Percentiles rank a stretch among this genome's conserved stretches.
Evolutionary conservation across 2,329 filamentous ascomycete genomes (phyloP).

Genomic region (Aciculosporium take): DNA sequence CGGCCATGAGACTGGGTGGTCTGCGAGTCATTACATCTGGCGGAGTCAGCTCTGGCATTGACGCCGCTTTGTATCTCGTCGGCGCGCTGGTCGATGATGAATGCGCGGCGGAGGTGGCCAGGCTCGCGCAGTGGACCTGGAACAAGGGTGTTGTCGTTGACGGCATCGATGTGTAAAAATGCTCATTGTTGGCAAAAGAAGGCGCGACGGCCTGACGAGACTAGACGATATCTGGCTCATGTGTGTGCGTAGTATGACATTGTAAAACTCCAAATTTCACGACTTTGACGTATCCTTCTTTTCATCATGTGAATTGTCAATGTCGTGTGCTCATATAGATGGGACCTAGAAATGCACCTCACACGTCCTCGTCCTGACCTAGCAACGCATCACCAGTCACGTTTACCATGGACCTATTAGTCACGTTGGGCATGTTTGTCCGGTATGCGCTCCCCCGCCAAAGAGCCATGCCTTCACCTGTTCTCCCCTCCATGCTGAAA

Average conservation of each 20-base stretch:
- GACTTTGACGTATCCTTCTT: not conserved
- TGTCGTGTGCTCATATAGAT: no score
- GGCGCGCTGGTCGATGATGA: conserved; percentile 69
- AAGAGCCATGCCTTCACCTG: no score
- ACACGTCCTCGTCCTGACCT: no score
- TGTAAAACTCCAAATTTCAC: conserved; percentile 4
- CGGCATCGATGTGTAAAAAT: conserved; percentile 60
- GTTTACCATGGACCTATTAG: no score
- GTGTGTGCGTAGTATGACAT: conserved; percentile 4
- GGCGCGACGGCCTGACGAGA: conserved; percentile 7
- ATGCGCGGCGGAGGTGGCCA: conserved; percentile 59
- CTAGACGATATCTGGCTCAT: not conserved
- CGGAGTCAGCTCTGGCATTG: conserved; percentile 65
- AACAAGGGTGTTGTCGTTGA: conserved; percentile 74
- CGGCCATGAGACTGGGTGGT: conserved; percentile 56
- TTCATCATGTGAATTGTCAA: no score
- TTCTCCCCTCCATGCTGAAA: no score
- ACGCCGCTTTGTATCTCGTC: conserved; percentile 74
- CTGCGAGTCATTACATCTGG: conserved; percentile 66
- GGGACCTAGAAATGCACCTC: no score
- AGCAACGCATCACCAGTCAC: no score
- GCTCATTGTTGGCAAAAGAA: conserved; percentile 14
- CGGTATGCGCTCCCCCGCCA: no score
- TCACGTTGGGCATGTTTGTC: no score
- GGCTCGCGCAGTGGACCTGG: conserved; percentile 70